Base-by-base conservation (phyloP, 208 protist genomes). In the Acanthamoeba castellanii region DNA sequence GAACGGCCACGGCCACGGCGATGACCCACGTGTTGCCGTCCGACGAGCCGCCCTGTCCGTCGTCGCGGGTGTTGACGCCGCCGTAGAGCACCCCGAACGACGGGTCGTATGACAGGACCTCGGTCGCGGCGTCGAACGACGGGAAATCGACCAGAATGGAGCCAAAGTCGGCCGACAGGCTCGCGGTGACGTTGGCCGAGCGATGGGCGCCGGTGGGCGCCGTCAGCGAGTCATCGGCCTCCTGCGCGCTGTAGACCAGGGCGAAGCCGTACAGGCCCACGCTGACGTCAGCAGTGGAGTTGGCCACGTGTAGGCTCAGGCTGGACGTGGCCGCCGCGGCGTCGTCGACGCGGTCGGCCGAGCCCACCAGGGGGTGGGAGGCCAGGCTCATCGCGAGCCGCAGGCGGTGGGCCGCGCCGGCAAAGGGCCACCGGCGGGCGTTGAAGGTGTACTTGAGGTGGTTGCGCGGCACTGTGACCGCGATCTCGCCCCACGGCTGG, bases 21-120 rank as follows among this genome's bases (percentile, higher is more conserved):
- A 82, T 82, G 11, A 82, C 22, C 74, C 74, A 82, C 22, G 74
- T 82, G 74, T 82, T 82, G 37, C 30, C 42, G 74, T 22, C 14
- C n/a, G 64, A 72, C 2, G 27, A 34, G 34, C 34, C 3, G 32
- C 37, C 74, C 22, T 25, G 8, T 34, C 18, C 32, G 70, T 45
- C 42, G 13, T 72, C 64, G 6, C 64, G 22, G 3, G 74, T 42
- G 32, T 82, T 42, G 74, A 42, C 42, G 18, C 16, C 74, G 9
- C 74, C 74, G 42, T 55, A 82, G 74, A 82, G 74, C 18, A 82
- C 74, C 34, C 74, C 74, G 22, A 82, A 14, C 37, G 74, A 82
- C 3, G 74, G 74, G 37, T 82, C 74, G 74, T 82, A 82, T 0
- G 74, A 82, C 27, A 82, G 32, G 34, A 82, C 74, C 42, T 82